Conservation (phyloP, 148 eudicot species). For the Fagopyrum tataricum region DNA sequence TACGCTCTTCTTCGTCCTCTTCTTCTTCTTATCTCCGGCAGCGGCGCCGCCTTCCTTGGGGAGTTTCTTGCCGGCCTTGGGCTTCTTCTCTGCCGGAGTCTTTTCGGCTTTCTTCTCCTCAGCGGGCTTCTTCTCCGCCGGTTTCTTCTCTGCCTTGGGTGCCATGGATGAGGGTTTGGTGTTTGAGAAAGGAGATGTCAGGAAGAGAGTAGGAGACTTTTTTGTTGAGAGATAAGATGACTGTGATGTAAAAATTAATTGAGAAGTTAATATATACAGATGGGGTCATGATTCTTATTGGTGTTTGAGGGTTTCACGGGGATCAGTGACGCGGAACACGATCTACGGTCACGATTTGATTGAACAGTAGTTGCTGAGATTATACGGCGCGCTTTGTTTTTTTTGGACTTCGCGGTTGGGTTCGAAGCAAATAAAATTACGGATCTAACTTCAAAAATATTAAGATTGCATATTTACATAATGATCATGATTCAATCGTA, state of each 20-base stretch:
- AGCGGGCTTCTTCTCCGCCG: constrained; percentile 44
- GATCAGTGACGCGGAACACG: not conserved
- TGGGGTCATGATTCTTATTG: not conserved
- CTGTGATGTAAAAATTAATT: not conserved
- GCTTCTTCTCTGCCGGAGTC: constrained; percentile 46
- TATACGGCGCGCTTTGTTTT: not conserved
- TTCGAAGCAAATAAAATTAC: not conserved
- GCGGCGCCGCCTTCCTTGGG: constrained; percentile 34
- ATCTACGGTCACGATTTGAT: not conserved
- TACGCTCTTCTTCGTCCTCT: constrained; percentile 15
- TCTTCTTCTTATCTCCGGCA: constrained; percentile 20
- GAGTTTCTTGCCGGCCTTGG: constrained; percentile 41
- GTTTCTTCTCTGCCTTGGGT: constrained; percentile 40
- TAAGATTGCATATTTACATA: too few species aligned
- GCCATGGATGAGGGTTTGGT: constrained; percentile 21
- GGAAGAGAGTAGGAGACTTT: not conserved
- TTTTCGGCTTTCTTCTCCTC: constrained; percentile 36
- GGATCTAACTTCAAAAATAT: too few species aligned
- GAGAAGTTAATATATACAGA: constrained; percentile 1
- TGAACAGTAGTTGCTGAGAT: not conserved
- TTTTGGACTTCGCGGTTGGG: not conserved
- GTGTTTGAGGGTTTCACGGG: not conserved
- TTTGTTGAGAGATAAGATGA: not conserved
- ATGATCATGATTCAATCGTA: too few species aligned
- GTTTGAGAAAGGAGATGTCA: not conserved